Percentiles rank a stretch among this genome's conserved stretches.
Conservation (phyloP, 495 filamentous ascomycete species). For the Sphaerosporella brunnea region DNA sequence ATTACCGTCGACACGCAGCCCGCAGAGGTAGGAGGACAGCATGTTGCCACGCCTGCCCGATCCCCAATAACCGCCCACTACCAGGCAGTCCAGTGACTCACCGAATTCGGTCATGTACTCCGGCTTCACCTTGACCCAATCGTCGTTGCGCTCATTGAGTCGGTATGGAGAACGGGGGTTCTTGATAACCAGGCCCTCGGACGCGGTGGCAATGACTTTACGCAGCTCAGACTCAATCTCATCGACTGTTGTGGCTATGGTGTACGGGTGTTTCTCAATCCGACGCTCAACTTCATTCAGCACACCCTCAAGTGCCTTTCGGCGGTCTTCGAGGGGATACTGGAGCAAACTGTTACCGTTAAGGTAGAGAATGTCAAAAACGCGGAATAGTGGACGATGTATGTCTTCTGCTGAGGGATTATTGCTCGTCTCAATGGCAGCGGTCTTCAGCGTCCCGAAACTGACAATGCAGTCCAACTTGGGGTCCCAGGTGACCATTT, state of each 20-base stretch:
- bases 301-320: conserved; percentile 49
- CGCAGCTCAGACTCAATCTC: conserved; percentile 66
- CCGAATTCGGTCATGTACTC: conserved; percentile 98
- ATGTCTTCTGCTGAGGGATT: conserved; percentile 56
- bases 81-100: conserved; percentile 72
- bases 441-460: conserved; percentile 88
- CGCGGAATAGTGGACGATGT: conserved; percentile 56
- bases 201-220: conserved; percentile 68
- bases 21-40: conserved; percentile 75
- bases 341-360: conserved; percentile 63
- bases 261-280: conserved; percentile 67
- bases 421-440: conserved; percentile 61
- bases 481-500: conserved; percentile 99
- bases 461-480: conserved; percentile 64
- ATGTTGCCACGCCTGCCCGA: conserved; percentile 66
- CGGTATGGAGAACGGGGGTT: conserved; percentile 76
- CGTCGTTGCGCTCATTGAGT: conserved; percentile 79
- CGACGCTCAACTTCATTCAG: conserved; percentile 51
- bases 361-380: conserved; percentile 82
- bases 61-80: conserved; percentile 89
- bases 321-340: conserved; percentile 69
- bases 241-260: conserved; percentile 42
- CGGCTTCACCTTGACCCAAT: conserved; percentile 98
- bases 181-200: conserved; percentile 85
- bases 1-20: conserved; percentile 56